Evolutionary conservation across 192 early-diverging fungal species (phyloP).

Genomic region (Coemansia umbellata): DNA sequence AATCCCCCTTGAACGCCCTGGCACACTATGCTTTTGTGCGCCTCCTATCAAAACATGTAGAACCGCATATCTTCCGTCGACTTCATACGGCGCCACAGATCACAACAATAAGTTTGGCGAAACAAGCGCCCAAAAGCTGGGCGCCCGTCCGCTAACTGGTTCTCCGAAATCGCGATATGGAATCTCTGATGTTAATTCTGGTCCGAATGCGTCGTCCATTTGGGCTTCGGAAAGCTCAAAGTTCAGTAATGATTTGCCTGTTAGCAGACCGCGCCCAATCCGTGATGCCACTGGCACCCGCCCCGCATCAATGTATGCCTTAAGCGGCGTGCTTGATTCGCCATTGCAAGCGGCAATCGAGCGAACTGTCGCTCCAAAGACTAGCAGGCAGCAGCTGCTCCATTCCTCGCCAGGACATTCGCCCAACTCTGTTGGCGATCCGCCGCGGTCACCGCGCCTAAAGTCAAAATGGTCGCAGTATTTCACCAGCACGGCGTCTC

Average conservation of each 20-base stretch:
- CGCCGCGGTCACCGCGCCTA: slow-evolving; percentile 2
- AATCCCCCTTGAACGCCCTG: too few species aligned
- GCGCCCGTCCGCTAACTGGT: slow-evolving; percentile 9
- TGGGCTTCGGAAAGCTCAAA: background rate
- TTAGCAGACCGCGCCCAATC: slow-evolving; percentile 20
- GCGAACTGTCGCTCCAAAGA: slow-evolving; percentile 22
- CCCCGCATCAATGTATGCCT: slow-evolving; percentile 39
- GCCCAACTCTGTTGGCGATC: slow-evolving; percentile 5
- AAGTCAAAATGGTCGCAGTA: slow-evolving; percentile 48
- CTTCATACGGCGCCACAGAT: background rate
- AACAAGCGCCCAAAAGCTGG: background rate
- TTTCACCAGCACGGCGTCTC: slow-evolving; percentile 32
- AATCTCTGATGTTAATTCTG: too few species aligned
- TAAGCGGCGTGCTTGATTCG: slow-evolving; percentile 11
- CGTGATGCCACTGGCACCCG: slow-evolving; percentile 29
- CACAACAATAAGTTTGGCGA: background rate
- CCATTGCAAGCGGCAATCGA: slow-evolving; percentile 40
- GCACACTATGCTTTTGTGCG: too few species aligned
- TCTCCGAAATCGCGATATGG: slow-evolving; percentile 8
- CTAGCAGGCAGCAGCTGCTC: slow-evolving; percentile 7
- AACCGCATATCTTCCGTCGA: slow-evolving; percentile 13
- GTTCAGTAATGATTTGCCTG: background rate
- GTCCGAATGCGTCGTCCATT: too few species aligned
- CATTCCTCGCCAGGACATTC: background rate
- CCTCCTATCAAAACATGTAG: too few species aligned